Percentiles rank a stretch among this genome's conserved stretches.
Evolutionary conservation across 2,329 filamentous ascomycete genomes (phyloP).

Genomic region (Fusarium nodosum): DNA sequence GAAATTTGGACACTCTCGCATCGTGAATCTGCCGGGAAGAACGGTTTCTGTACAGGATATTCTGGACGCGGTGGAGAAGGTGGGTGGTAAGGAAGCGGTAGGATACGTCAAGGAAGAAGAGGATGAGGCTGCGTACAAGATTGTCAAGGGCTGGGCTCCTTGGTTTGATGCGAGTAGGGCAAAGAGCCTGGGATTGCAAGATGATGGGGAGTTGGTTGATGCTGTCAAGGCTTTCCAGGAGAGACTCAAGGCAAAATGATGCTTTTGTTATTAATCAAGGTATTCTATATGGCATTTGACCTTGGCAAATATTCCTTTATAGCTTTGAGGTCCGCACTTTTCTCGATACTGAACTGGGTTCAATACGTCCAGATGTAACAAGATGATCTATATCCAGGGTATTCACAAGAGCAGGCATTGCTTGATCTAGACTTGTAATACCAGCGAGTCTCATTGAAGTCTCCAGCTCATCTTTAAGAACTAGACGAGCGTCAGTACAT

Average conservation of each 20-base stretch:
- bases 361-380: constrained; percentile 43
- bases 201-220: constrained; percentile 58
- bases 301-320: neutral
- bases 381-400: constrained; percentile 52
- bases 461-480: constrained; percentile 52
- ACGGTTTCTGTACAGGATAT: constrained; percentile 68
- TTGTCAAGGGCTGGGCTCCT: constrained; percentile 68
- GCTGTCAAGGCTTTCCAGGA: constrained; percentile 50
- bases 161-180: constrained; percentile 66
- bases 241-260: constrained; percentile 25
- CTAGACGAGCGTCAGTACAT: constrained; percentile 19
- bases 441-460: constrained; percentile 51
- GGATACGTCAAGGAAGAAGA: constrained; percentile 61
- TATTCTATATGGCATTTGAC: neutral
- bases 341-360: constrained; percentile 8
- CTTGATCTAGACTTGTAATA: constrained; percentile 50
- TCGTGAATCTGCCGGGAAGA: constrained; percentile 66
- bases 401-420: constrained; percentile 49
- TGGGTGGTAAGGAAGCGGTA: constrained; percentile 62
- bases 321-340: constrained; percentile 35
- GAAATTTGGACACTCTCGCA: constrained; percentile 56
- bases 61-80: constrained; percentile 62
- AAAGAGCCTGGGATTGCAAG: constrained; percentile 63
- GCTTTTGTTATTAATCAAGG: constrained; percentile 2
- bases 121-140: constrained; percentile 61